Evolutionary conservation across 768 basidiomycete species (phyloP).

Genomic region (Leccinum arenicola): DNA sequence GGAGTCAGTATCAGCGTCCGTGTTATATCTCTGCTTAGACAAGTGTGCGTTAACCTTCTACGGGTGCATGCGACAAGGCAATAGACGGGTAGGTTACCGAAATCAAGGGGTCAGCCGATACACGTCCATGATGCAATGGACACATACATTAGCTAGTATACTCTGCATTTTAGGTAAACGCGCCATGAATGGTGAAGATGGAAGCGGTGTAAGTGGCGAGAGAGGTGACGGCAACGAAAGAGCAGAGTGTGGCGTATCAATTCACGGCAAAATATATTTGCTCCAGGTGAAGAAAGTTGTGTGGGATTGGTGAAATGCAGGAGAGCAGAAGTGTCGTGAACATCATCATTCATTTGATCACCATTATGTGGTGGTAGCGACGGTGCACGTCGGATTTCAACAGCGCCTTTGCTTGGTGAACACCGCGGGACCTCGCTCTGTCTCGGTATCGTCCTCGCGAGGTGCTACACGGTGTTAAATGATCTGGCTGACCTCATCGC

Average conservation of each 20-base stretch:
- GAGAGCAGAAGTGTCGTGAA: conserved; percentile 11
- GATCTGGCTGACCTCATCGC: too few species aligned
- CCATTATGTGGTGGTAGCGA: conserved; percentile 19
- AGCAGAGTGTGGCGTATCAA: not conserved
- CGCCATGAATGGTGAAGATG: conserved; percentile 40
- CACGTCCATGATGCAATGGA: not conserved
- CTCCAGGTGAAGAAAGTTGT: conserved; percentile 3
- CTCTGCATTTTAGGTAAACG: conserved; percentile 7
- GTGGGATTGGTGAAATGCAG: conserved; percentile 23
- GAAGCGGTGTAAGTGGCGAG: conserved; percentile 51
- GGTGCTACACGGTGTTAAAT: not conserved
- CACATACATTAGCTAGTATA: conserved; percentile 20
- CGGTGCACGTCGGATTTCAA: conserved; percentile 27
- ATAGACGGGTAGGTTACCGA: not conserved
- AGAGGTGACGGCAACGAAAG: conserved; percentile 17
- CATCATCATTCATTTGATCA: conserved; percentile 27
- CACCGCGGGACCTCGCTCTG: conserved; percentile 13
- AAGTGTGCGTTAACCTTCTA: conserved; percentile 5
- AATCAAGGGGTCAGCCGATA: not conserved
- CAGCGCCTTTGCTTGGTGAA: conserved; percentile 18
- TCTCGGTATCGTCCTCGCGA: too few species aligned
- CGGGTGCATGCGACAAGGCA: not conserved
- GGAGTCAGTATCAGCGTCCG: not conserved
- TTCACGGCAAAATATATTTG: conserved; percentile 10
- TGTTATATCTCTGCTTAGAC: not conserved